A percentile compares a stretch with the other conserved stretches of the same genome.
These are phyloP conservation scores for Choiromyces venosus DNA, from an alignment of 495 filamentous ascomycete species.

Conservation along the genomic window DNA sequence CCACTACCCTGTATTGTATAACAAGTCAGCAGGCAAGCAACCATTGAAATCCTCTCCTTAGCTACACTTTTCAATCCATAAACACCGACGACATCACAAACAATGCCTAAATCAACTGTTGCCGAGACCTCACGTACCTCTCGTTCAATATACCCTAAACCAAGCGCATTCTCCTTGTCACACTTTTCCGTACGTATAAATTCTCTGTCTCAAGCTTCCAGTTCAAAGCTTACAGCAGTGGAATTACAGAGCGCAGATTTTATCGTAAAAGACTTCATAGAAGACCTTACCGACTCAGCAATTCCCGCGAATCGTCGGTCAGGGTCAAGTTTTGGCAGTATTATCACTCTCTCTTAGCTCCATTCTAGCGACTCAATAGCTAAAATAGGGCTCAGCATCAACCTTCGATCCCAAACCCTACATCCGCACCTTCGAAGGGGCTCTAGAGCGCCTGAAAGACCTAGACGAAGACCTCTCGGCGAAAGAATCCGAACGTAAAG, in stretches of 20 bases:
- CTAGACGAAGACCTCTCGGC: conserved; percentile 81
- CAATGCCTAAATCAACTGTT: background rate
- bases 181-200: conserved; percentile 53
- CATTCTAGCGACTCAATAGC: background rate
- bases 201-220: background rate
- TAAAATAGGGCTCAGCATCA: conserved; percentile 1
- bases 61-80: background rate
- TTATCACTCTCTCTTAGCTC: background rate
- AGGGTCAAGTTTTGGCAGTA: conserved; percentile 33
- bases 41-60: background rate
- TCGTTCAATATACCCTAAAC: conserved; percentile 58
- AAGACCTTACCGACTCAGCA: conserved; percentile 79
- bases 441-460: conserved; percentile 67
- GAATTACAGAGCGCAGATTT: conserved; percentile 63
- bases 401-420: conserved; percentile 96
- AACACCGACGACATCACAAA: too few species aligned
- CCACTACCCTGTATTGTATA: too few species aligned
- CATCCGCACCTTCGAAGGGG: conserved; percentile 86
- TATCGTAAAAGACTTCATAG: conserved; percentile 96
- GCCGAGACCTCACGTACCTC: background rate
- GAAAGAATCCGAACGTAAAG: conserved; percentile 81
- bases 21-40: background rate
- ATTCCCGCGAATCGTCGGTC: conserved; percentile 71
- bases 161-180: conserved; percentile 61
- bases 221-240: conserved; percentile 8